Percentiles rank a stretch among this genome's conserved stretches.
Evolutionary conservation across 768 basidiomycete species (phyloP).

Genomic region (Lentinula aciculospora): DNA sequence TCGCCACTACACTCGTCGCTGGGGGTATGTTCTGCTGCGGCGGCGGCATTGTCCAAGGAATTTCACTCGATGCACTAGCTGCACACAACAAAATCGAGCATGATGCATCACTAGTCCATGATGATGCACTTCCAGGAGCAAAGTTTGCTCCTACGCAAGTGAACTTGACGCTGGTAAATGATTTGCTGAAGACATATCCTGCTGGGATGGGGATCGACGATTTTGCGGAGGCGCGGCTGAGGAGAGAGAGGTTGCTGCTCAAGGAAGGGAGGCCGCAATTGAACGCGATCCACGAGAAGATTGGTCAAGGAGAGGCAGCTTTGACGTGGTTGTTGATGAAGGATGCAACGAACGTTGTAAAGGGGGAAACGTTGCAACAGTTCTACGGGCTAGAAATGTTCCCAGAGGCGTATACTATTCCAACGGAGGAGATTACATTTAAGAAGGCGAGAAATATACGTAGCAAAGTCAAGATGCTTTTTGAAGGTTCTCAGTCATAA

Average conservation of each 20-base stretch:
- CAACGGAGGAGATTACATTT: not conserved
- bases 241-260: slow-evolving; percentile 23
- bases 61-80: slow-evolving; percentile 38
- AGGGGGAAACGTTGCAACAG: not conserved
- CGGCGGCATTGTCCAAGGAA: slow-evolving; percentile 16
- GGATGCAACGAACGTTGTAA: not conserved
- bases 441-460: not conserved
- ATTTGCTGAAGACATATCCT: slow-evolving; percentile 21
- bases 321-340: slow-evolving; percentile 29
- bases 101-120: slow-evolving; percentile 38
- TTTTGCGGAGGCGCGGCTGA: slow-evolving; percentile 31
- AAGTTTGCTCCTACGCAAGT: slow-evolving; percentile 28
- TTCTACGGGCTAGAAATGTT: not conserved
- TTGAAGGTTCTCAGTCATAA: not conserved
- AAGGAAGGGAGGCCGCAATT: slow-evolving; percentile 18
- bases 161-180: slow-evolving; percentile 21
- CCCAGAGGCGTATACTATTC: slow-evolving; percentile 1
- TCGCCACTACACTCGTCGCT: not conserved
- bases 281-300: slow-evolving; percentile 26
- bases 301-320: slow-evolving; percentile 39
- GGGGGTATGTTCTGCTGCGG: slow-evolving; percentile 26
- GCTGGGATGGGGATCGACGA: slow-evolving; percentile 26
- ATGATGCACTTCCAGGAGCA: slow-evolving; percentile 23
- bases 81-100: slow-evolving; percentile 43
- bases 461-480: not conserved